Evolutionary conservation across 2,329 filamentous ascomycete genomes (phyloP).

Genomic region (Colletotrichum spaethianum): DNA sequence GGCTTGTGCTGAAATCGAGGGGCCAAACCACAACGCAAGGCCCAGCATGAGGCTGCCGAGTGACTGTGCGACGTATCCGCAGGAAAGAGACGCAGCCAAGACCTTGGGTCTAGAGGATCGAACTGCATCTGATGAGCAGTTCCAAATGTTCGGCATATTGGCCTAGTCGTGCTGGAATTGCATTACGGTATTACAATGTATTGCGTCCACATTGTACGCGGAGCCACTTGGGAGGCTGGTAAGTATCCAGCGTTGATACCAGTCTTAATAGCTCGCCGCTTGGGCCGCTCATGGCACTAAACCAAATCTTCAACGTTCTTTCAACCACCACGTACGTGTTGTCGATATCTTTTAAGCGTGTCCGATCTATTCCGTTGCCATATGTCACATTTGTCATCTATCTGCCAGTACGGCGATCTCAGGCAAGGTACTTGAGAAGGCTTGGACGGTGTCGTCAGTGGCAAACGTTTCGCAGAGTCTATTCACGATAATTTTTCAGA

Average conservation of each 20-base stretch:
- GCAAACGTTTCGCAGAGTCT: background rate
- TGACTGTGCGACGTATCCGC: background rate
- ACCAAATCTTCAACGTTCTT: background rate
- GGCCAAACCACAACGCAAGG: background rate
- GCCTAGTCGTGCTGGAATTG: background rate
- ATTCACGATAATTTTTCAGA: background rate
- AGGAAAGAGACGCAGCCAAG: background rate
- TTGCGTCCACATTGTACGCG: background rate
- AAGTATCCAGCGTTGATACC: no score
- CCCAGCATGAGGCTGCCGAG: background rate
- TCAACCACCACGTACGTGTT: background rate
- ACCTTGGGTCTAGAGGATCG: background rate
- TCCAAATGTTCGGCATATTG: background rate
- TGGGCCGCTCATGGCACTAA: background rate
- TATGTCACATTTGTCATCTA: no score
- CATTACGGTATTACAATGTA: background rate
- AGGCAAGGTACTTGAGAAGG: background rate
- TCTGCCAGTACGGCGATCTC: background rate
- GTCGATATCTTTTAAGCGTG: background rate
- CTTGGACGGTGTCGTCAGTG: background rate
- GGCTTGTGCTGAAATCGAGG: conserved; percentile 4
- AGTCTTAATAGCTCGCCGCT: background rate
- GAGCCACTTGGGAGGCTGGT: background rate
- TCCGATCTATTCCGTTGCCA: background rate
- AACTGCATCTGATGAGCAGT: background rate